Conservation (phyloP, 108 stramenopile species). For the Cyclotella kingstonii region DNA sequence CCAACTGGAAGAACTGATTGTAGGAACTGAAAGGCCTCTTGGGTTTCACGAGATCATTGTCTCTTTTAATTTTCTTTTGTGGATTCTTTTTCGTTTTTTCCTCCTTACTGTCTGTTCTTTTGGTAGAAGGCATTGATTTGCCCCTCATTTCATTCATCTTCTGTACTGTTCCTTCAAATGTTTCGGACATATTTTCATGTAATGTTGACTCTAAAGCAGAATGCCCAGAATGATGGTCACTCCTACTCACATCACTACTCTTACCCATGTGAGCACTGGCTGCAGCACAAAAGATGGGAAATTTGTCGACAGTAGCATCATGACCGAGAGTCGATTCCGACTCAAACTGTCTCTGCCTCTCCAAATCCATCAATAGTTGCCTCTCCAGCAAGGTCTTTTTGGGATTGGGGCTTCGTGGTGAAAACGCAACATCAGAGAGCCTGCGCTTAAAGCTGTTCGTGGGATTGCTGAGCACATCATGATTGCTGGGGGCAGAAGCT, state of each 20-base stretch:
- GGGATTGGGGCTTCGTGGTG: conserved; percentile 19
- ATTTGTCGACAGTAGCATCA: not conserved
- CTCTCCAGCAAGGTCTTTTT: conserved; percentile 29
- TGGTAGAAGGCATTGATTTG: not conserved
- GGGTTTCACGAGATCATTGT: conserved; percentile 17
- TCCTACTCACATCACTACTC: too few species aligned
- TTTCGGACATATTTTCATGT: too few species aligned
- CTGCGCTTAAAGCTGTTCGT: not conserved
- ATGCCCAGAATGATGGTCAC: too few species aligned
- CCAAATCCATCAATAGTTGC: conserved; percentile 21
- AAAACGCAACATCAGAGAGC: not conserved
- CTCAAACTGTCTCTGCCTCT: conserved; percentile 15
- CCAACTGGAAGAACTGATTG: conserved; percentile 46
- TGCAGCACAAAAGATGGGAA: too few species aligned
- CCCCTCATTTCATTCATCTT: not conserved
- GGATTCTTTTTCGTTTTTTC: not conserved
- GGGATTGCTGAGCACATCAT: conserved; percentile 1
- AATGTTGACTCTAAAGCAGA: too few species aligned
- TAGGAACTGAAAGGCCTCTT: conserved; percentile 42
- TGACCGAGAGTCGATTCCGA: too few species aligned
- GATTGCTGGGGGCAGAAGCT: too few species aligned
- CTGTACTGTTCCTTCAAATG: too few species aligned
- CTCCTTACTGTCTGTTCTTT: not conserved
- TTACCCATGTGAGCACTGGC: too few species aligned
- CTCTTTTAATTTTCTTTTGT: not conserved